These are phyloP conservation scores for Cutaneotrichosporon sp. DNA, from an alignment of 1,284 basidiomycete genomes.

Conservation along the genomic window DNA sequence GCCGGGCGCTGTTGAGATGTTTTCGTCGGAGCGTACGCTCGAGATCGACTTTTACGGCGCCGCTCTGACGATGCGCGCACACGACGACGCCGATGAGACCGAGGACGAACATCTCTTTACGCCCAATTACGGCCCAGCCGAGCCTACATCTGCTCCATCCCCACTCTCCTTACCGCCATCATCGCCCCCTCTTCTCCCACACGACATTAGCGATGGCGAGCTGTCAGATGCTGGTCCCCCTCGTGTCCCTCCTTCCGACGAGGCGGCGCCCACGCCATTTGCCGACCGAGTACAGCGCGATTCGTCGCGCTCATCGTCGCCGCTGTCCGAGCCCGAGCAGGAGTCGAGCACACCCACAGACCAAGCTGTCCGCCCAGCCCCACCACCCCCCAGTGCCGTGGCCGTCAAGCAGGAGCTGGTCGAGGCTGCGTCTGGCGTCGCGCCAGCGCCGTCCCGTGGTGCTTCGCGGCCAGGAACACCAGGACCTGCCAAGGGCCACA, in stretches of 20 bases:
- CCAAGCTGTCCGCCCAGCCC: not conserved
- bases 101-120: constrained; percentile 15
- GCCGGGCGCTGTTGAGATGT: constrained; percentile 8
- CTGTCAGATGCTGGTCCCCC: not conserved
- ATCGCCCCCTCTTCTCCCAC: constrained; percentile 11
- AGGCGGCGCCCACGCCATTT: not conserved
- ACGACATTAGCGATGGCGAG: constrained; percentile 15
- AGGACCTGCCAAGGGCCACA: not conserved
- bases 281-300: not conserved
- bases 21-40: constrained; percentile 11
- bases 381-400: not conserved
- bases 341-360: too few species aligned
- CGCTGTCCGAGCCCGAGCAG: constrained; percentile 12
- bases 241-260: not conserved
- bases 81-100: constrained; percentile 3
- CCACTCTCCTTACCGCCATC: constrained; percentile 19
- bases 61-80: constrained; percentile 19
- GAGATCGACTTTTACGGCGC: constrained; percentile 43
- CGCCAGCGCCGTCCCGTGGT: not conserved
- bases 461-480: not conserved
- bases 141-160: not conserved
- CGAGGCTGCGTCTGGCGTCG: not conserved
- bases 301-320: constrained; percentile 4
- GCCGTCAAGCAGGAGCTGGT: constrained; percentile 14
- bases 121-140: not conserved